These are phyloP conservation scores for Entonaema liquescens DNA, from an alignment of 495 filamentous ascomycete species.

Conservation along the genomic window DNA sequence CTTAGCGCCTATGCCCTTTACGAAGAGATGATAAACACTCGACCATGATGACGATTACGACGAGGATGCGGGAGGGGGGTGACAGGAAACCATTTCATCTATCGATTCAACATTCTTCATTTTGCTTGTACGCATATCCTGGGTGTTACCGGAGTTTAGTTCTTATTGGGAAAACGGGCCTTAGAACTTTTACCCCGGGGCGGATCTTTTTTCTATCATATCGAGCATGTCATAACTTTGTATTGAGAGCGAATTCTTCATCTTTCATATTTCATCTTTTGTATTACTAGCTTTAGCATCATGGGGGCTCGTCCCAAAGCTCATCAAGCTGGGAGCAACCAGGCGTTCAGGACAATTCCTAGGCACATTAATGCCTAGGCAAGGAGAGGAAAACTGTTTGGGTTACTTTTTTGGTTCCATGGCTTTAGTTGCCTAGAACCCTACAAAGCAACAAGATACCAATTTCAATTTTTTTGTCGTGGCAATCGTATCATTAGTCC, in stretches of 20 bases:
- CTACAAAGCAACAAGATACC: conserved; percentile 20
- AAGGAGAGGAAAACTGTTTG: conserved; percentile 12
- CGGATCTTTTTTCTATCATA: conserved; percentile 14
- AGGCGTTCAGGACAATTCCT: conserved; percentile 19
- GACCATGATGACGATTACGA: conserved; percentile 30
- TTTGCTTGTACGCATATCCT: conserved; percentile 32
- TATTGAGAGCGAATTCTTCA: conserved; percentile 5
- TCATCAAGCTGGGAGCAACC: conserved; percentile 2
- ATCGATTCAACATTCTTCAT: conserved; percentile 19
- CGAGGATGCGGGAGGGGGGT: conserved; percentile 17
- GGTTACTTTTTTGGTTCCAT: conserved; percentile 10
- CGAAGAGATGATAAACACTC: conserved; percentile 44
- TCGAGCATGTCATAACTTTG: conserved; percentile 17
- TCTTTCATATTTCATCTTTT: conserved; percentile 6
- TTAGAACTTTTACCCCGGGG: conserved; percentile 31
- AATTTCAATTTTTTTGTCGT: conserved; percentile 8
- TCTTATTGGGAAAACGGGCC: conserved; percentile 27
- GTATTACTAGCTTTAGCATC: conserved; percentile 32
- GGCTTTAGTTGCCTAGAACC: conserved; percentile 13
- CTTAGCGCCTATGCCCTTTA: conserved; percentile 51
- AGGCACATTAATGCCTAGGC: conserved; percentile 3
- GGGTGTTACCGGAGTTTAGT: conserved; percentile 16
- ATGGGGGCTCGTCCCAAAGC: conserved; percentile 10
- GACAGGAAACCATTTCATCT: conserved; percentile 11
- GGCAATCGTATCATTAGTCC: neutral